Conservation (phyloP, 2,329 filamentous ascomycete genomes). For the Epichloe hybrida region DNA sequence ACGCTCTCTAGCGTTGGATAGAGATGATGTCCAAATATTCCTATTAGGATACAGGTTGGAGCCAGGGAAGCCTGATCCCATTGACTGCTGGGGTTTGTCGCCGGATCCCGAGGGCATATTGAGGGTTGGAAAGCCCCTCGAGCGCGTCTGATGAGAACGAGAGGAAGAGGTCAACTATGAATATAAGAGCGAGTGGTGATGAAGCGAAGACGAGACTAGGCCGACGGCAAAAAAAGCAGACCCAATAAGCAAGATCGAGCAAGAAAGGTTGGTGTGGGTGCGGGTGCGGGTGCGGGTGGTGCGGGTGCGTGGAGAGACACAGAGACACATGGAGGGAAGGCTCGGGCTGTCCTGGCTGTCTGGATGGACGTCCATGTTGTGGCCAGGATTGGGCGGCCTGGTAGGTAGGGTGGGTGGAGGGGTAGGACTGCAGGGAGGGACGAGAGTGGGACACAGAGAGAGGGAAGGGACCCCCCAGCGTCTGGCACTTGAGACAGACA, state of each 20-base stretch:
- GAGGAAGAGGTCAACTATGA: slow-evolving; percentile 10
- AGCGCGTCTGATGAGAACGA: slow-evolving; percentile 17
- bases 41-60: slow-evolving; percentile 22
- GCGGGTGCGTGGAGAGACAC: slow-evolving; percentile 3
- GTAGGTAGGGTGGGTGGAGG: too few relatives aligned
- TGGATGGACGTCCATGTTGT: not conserved
- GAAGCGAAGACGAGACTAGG: slow-evolving; percentile 2
- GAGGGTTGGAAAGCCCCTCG: slow-evolving; percentile 25
- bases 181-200: slow-evolving; percentile 5
- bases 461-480: not conserved
- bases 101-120: slow-evolving; percentile 21
- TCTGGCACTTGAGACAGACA: slow-evolving; percentile 21
- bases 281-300: slow-evolving; percentile 5
- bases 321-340: slow-evolving; percentile 2
- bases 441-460: not conserved
- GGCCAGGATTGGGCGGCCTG: not conserved
- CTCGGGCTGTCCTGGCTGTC: not conserved
- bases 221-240: slow-evolving; percentile 9
- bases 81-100: slow-evolving; percentile 18
- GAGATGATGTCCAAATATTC: slow-evolving; percentile 27
- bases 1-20: slow-evolving; percentile 27
- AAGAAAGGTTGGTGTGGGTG: slow-evolving; percentile 1
- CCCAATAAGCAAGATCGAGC: not conserved
- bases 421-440: too few relatives aligned
- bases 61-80: slow-evolving; percentile 26